Conservation (phyloP, 176 grass and related monocot species). For the Saccharum officinarum region DNA sequence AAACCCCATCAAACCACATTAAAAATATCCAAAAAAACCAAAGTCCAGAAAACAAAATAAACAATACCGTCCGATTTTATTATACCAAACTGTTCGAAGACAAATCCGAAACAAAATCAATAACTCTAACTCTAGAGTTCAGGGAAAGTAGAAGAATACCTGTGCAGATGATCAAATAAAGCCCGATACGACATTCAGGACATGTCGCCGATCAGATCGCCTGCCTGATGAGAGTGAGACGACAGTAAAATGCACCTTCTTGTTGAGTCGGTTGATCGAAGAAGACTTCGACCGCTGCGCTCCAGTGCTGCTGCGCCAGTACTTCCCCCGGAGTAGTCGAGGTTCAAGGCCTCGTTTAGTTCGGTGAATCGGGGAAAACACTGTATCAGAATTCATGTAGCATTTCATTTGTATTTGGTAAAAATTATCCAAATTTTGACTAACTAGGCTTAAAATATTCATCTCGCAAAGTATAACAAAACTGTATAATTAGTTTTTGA, state of each 20-base stretch:
- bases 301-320: not conserved
- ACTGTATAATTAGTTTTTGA: too few relatives aligned
- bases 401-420: too few relatives aligned
- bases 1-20: not conserved
- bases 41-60: not conserved
- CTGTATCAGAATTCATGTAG: too few relatives aligned
- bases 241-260: not conserved
- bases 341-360: too few relatives aligned
- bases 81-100: not conserved
- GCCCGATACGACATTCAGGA: not conserved
- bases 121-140: not conserved
- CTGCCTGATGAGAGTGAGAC: not conserved
- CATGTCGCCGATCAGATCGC: not conserved
- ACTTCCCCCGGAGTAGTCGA: not conserved
- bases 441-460: too few relatives aligned
- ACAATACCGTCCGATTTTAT: not conserved
- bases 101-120: not conserved
- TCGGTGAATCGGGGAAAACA: too few relatives aligned
- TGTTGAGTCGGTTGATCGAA: not conserved
- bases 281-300: not conserved
- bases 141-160: not conserved
- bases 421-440: too few relatives aligned
- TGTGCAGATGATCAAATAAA: not conserved
- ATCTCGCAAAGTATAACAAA: too few relatives aligned
- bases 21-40: not conserved